A percentile compares a stretch with the other conserved stretches of the same genome.
Evolutionary conservation across 202 grass and related monocot species (phyloP).

Genomic region (Zoysia matrella): DNA sequence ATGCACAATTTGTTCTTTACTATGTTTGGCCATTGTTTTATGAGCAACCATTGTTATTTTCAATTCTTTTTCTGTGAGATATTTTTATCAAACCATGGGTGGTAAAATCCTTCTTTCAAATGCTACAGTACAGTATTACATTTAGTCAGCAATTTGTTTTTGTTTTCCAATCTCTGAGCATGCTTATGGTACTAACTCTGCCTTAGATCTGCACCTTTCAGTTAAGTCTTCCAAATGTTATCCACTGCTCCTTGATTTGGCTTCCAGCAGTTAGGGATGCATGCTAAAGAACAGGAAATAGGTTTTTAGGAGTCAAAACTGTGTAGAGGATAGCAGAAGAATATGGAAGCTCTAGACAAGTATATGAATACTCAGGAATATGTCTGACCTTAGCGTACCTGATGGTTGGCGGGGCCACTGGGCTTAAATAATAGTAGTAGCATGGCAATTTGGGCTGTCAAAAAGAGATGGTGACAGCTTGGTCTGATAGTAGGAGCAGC

Average conservation of each 20-base stretch:
- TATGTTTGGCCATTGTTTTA: conserved; percentile 1
- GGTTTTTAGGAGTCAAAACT: not conserved
- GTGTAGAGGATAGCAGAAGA: not conserved
- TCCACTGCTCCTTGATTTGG: not conserved
- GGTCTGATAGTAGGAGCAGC: conserved; percentile 22
- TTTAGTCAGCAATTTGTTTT: not conserved
- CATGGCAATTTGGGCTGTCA: conserved; percentile 2
- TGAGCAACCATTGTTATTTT: conserved; percentile 11
- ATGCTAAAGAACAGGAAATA: not conserved
- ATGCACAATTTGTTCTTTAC: not conserved
- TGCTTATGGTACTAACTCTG: not conserved
- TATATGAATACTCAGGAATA: not conserved
- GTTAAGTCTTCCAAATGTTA: not conserved
- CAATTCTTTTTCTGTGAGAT: conserved; percentile 6
- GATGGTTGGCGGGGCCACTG: conserved; percentile 8
- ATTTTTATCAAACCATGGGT: not conserved
- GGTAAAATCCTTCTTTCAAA: conserved; percentile 7
- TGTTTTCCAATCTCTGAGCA: not conserved
- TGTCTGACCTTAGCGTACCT: conserved; percentile 17
- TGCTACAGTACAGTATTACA: not conserved
- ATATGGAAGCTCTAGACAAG: not conserved
- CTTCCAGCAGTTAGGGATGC: not conserved
- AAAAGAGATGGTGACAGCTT: not conserved
- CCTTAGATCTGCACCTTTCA: not conserved
- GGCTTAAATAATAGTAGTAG: not conserved